A percentile compares a stretch with the other conserved stretches of the same genome.
These are phyloP conservation scores for Parasitella parasitica DNA, from an alignment of 371 early-diverging fungal species.

Conservation along the genomic window DNA sequence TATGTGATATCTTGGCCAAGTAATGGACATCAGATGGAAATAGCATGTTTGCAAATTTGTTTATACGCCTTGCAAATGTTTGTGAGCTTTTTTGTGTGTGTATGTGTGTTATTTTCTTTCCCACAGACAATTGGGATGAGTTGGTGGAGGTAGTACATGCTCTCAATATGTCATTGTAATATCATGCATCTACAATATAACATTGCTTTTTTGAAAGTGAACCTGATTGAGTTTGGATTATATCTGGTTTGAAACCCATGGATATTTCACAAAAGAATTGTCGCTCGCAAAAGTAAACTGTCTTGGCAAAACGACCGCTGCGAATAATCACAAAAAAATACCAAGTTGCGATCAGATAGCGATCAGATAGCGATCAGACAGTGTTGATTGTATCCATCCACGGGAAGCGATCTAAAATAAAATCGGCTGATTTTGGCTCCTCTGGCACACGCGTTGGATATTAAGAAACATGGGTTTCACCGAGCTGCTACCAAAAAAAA, in stretches of 20 bases:
- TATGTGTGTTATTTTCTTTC: too few species aligned
- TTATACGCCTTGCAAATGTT: too few species aligned
- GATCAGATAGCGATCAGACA: too few species aligned
- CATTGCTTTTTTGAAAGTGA: background rate
- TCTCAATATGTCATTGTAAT: background rate
- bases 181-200: too few species aligned
- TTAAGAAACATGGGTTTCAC: slow-evolving; percentile 17
- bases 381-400: too few species aligned
- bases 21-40: too few species aligned
- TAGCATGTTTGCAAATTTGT: too few species aligned
- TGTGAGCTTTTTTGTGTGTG: too few species aligned
- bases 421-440: slow-evolving; percentile 21
- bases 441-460: background rate
- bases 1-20: too few species aligned
- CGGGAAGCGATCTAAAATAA: background rate
- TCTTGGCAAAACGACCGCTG: too few species aligned
- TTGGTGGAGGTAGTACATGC: background rate
- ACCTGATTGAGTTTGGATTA: background rate
- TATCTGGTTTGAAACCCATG: background rate
- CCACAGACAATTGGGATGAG: background rate
- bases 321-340: too few species aligned
- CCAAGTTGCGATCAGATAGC: background rate
- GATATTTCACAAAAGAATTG: background rate
- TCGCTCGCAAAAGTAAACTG: background rate
- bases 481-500: background rate